Base-by-base conservation (phyloP, 2,329 filamentous ascomycete species). In the Botrytis paeoniae region DNA sequence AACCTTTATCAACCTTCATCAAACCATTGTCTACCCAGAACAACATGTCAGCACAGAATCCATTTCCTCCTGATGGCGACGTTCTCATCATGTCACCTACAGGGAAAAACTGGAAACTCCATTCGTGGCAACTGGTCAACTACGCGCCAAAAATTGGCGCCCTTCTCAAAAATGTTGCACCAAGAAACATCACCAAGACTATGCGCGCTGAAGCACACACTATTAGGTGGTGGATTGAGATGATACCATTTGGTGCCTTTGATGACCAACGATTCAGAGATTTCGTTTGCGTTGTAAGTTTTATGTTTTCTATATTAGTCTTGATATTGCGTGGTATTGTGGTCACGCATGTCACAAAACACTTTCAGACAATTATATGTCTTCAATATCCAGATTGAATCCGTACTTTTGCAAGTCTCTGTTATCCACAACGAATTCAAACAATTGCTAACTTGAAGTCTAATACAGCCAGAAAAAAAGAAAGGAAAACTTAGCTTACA, bases 51-150 rank as follows among this genome's bases (percentile, higher is more conserved):
- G 32, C 9, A n/a, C 59, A 37, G 2, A 75, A 76, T 2, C 32
- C 70, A 20, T 79, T 78, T 39, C 14, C 65, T 8, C 65, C 35
- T 1, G 77, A 78, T 60, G 78, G 75, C 2, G 78, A 80, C 70
- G 77, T 80, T 10, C 66, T 77, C 32, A 79, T 80, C 14, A 65
- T 71, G 5, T 77, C 77, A 3, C 75, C 74, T 7, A 74, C 74
- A 25, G 79, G 79, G 10, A 75, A 72, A 18, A 59, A 63, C 7
- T 80, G 79, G 79, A 78, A 78, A 39, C 69, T 80, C 1, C 75
- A 79, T 48, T 74, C 72, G 18, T 71, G 73, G 22, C 75, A 75
- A 22, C 69, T 80, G 7, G 59, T 43, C 20, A 74, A 78, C 48
- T 71, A 74, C 8, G 78, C 78, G 8, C 18, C 66, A 1, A 22